Evolutionary conservation across 371 early-diverging fungal genomes (phyloP).

Genomic region (Apophysomyces trapeziformis): DNA sequence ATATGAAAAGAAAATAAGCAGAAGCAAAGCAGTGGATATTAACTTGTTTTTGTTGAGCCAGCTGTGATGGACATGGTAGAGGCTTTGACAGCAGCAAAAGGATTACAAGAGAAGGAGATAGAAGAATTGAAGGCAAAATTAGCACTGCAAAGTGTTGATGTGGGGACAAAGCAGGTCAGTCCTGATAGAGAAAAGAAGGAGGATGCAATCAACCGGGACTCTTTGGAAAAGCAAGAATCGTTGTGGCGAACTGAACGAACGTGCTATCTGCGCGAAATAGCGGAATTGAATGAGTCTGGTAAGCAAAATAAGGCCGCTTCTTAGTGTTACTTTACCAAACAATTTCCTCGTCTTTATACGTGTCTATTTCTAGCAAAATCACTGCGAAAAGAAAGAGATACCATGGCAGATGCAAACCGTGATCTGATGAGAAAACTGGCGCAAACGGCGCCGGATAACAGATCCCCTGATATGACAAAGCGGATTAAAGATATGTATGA

Average conservation of each 20-base stretch:
- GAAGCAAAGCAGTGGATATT: neutral
- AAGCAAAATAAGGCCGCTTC: neutral
- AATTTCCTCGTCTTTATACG: too few species aligned
- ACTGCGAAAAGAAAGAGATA: neutral
- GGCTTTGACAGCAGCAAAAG: neutral
- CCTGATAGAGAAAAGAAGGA: neutral
- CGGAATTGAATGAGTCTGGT: neutral
- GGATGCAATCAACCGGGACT: neutral
- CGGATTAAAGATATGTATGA: slow-evolving; percentile 19
- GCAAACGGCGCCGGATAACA: neutral
- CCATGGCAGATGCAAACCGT: slow-evolving; percentile 2
- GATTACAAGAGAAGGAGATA: neutral
- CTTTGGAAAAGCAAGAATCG: neutral
- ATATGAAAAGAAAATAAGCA: neutral
- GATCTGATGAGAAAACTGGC: slow-evolving; percentile 1
- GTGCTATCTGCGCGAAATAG: neutral
- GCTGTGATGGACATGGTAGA: neutral
- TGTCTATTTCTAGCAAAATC: neutral
- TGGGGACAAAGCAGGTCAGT: neutral
- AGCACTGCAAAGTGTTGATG: neutral
- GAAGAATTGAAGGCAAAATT: neutral
- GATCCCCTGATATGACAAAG: neutral
- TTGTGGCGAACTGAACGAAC: neutral
- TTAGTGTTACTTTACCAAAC: neutral
- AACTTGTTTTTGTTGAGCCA: neutral